Percentiles rank a stretch among this genome's conserved stretches.
Evolutionary conservation across 768 basidiomycete species (phyloP).

Genomic region (Amanita fuliginea): DNA sequence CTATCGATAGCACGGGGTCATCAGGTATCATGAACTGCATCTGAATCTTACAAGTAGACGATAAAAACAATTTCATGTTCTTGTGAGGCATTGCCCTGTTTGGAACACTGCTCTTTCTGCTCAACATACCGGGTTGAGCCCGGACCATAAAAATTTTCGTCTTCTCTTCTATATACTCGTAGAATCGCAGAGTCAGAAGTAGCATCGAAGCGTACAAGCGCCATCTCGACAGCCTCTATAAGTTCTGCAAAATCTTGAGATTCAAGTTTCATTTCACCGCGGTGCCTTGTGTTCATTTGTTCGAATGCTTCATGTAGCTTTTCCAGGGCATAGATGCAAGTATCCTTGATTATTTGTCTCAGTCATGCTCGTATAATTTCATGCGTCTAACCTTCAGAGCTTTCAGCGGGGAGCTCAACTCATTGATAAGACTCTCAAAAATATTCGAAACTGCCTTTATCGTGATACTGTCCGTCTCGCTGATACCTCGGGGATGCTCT

Average conservation of each 20-base stretch:
- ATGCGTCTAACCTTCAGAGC: conserved; percentile 51
- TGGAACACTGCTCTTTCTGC: no score
- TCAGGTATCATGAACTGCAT: background rate
- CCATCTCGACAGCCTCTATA: conserved; percentile 54
- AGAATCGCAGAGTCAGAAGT: conserved; percentile 79
- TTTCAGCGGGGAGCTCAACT: conserved; percentile 67
- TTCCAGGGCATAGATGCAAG: background rate
- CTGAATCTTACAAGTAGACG: conserved; percentile 70
- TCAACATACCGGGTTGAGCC: background rate
- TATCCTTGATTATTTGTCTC: background rate
- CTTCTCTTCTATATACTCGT: conserved; percentile 54
- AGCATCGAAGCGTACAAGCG: conserved; percentile 64
- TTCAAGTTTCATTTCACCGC: conserved; percentile 20
- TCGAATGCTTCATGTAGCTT: background rate
- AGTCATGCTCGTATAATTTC: background rate
- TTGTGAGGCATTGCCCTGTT: conserved; percentile 15
- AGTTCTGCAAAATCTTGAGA: conserved; percentile 56
- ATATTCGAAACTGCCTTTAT: conserved; percentile 51
- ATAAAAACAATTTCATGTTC: conserved; percentile 83
- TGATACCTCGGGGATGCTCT: background rate
- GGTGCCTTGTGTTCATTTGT: background rate
- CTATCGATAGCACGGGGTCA: conserved; percentile 25
- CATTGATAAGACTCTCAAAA: conserved; percentile 73
- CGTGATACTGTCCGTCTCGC: background rate
- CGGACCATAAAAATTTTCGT: no score